Evolutionary conservation across 2,329 filamentous ascomycete species (phyloP).

Genomic region (Beauveria varroae): DNA sequence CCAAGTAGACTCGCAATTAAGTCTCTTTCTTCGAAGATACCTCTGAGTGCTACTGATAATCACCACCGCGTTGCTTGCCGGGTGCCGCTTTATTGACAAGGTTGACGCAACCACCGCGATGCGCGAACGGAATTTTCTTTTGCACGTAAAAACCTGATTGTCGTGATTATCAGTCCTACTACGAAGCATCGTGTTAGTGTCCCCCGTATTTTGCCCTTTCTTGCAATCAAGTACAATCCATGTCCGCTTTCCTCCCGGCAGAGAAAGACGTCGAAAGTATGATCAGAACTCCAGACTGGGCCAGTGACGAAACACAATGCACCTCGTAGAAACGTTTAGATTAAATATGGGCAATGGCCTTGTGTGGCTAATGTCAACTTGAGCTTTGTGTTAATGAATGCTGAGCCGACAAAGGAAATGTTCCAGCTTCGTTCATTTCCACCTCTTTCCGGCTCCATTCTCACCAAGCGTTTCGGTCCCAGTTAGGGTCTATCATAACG

Average conservation of each 20-base stretch:
- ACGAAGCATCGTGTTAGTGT: too few relatives aligned
- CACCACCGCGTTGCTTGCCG: not conserved
- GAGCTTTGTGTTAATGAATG: not conserved
- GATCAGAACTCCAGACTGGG: too few relatives aligned
- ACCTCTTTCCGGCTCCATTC: not conserved
- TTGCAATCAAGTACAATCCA: too few relatives aligned
- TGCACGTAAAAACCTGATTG: not conserved
- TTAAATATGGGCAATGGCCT: not conserved
- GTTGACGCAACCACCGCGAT: not conserved
- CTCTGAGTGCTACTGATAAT: not conserved
- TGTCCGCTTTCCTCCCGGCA: too few relatives aligned
- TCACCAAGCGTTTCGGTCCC: constrained; percentile 86
- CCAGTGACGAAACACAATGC: not conserved
- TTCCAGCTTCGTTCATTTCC: not conserved
- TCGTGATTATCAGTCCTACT: not conserved
- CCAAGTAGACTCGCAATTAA: too few relatives aligned
- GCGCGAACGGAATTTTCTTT: not conserved
- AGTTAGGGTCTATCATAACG: constrained; percentile 60
- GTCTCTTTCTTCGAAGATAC: too few relatives aligned
- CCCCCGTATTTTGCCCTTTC: too few relatives aligned
- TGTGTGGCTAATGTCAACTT: not conserved
- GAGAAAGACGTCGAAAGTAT: not conserved
- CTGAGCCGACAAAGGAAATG: not conserved
- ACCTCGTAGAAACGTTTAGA: not conserved
- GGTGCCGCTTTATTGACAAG: not conserved